Percentiles rank a stretch among this genome's conserved stretches.
These are phyloP conservation scores for Kwoniella botswanensis DNA, from an alignment of 768 basidiomycete species.

Conservation along the genomic window DNA sequence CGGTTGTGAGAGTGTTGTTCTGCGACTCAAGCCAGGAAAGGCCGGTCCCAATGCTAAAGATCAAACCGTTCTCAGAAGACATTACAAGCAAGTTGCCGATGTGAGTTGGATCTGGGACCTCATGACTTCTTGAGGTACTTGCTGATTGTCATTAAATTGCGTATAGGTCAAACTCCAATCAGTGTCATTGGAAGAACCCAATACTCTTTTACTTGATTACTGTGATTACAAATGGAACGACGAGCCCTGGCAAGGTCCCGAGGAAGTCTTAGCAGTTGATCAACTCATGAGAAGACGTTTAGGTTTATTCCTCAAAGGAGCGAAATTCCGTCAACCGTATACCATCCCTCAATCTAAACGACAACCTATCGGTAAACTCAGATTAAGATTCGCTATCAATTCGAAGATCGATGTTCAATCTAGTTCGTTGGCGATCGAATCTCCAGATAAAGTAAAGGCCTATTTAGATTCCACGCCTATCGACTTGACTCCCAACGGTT, in stretches of 20 bases:
- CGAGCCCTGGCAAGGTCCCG: slow-evolving; percentile 30
- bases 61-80: slow-evolving; percentile 24
- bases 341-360: slow-evolving; percentile 32
- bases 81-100: slow-evolving; percentile 33
- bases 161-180: slow-evolving; percentile 24
- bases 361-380: slow-evolving; percentile 20
- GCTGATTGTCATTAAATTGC: background rate
- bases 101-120: slow-evolving; percentile 10
- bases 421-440: slow-evolving; percentile 34
- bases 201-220: slow-evolving; percentile 41
- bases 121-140: too few relatives aligned
- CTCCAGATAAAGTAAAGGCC: slow-evolving; percentile 24
- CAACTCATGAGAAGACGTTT: slow-evolving; percentile 31
- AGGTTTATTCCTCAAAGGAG: slow-evolving; percentile 35
- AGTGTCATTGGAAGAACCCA: slow-evolving; percentile 39
- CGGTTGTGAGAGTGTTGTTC: slow-evolving; percentile 32
- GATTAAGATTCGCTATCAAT: slow-evolving; percentile 34
- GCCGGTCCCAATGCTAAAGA: background rate
- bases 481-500: slow-evolving; percentile 19
- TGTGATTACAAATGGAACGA: slow-evolving; percentile 32
- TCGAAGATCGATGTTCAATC: slow-evolving; percentile 9
- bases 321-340: slow-evolving; percentile 41
- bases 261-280: slow-evolving; percentile 45
- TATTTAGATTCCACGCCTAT: slow-evolving; percentile 29
- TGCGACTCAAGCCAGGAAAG: slow-evolving; percentile 20